phyloP scores from a whole-genome alignment of 768 basidiomycete species.

The Hericium erinaceus region DNA sequence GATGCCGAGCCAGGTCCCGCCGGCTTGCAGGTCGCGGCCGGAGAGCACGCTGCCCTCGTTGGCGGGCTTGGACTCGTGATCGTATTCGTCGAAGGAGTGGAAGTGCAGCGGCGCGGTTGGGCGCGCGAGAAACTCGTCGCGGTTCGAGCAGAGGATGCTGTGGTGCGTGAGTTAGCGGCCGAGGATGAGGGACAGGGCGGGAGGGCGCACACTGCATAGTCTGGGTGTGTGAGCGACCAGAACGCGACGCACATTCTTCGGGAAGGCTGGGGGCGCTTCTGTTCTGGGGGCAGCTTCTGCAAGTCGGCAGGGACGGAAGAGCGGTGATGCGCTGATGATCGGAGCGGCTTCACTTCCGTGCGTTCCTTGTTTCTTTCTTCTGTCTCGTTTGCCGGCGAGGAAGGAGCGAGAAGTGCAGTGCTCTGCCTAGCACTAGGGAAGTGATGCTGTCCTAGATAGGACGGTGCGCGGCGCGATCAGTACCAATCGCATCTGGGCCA shows the following conservation, averaged over 20 bases:
- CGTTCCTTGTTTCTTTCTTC: too few relatives aligned
- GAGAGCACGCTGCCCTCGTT: conserved; percentile 43
- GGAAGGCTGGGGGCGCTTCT: neutral
- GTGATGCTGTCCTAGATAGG: too few relatives aligned
- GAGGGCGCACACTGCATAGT: conserved; percentile 64
- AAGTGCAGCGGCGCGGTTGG: conserved; percentile 59
- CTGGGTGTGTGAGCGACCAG: conserved; percentile 67
- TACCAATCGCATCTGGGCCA: too few relatives aligned
- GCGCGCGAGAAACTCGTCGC: conserved; percentile 64
- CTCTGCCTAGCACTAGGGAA: too few relatives aligned
- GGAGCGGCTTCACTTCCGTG: neutral
- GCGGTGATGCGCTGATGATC: neutral
- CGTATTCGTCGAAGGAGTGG: conserved; percentile 41
- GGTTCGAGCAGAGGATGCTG: conserved; percentile 68
- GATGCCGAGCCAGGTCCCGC: conserved; percentile 80
- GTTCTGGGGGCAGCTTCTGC: neutral
- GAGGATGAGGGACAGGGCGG: neutral
- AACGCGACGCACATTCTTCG: conserved; percentile 65
- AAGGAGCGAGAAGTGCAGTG: too few relatives aligned
- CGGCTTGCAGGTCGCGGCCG: conserved; percentile 62
- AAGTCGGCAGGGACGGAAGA: neutral
- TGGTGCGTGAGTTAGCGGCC: conserved; percentile 4
- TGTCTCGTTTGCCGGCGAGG: too few relatives aligned
- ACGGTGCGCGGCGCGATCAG: too few relatives aligned
- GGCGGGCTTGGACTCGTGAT: conserved; percentile 3